Conservation (phyloP, 1,284 basidiomycete species). For the Trametes sp. region DNA sequence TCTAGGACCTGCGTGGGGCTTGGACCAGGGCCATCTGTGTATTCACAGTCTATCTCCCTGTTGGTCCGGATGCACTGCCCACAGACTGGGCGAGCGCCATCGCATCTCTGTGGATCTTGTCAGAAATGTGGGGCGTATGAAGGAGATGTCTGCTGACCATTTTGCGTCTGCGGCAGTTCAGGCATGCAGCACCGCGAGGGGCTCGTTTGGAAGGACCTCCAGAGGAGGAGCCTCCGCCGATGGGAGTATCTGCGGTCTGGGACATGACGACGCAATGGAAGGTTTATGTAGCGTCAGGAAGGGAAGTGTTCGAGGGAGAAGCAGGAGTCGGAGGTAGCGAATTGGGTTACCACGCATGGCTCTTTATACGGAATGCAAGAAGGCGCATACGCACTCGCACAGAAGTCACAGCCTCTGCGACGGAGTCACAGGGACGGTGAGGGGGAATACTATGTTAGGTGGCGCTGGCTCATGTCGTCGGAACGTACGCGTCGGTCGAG, state of each 20-base stretch:
- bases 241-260: slow-evolving; percentile 8
- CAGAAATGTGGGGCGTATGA: not conserved
- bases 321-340: slow-evolving; percentile 6
- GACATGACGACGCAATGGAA: slow-evolving; percentile 17
- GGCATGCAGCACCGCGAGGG: slow-evolving; percentile 43
- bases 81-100: slow-evolving; percentile 40
- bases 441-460: slow-evolving; percentile 16
- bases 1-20: slow-evolving; percentile 43
- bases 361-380: slow-evolving; percentile 20
- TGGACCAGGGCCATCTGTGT: slow-evolving; percentile 41
- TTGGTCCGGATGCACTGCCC: slow-evolving; percentile 42
- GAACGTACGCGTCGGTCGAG: slow-evolving; percentile 8
- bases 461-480: slow-evolving; percentile 4
- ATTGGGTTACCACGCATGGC: not conserved
- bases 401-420: slow-evolving; percentile 13
- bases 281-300: not conserved
- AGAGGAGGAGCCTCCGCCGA: slow-evolving; percentile 17
- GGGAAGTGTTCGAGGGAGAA: not conserved
- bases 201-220: slow-evolving; percentile 34
- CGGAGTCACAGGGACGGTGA: slow-evolving; percentile 24
- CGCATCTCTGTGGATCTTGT: slow-evolving; percentile 37
- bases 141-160: slow-evolving; percentile 33
- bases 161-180: slow-evolving; percentile 44
- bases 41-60: slow-evolving; percentile 43
- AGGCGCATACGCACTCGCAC: not conserved